These are phyloP conservation scores for Neoarthrinium moseri DNA, from an alignment of 2,329 filamentous ascomycete species.

Conservation along the genomic window DNA sequence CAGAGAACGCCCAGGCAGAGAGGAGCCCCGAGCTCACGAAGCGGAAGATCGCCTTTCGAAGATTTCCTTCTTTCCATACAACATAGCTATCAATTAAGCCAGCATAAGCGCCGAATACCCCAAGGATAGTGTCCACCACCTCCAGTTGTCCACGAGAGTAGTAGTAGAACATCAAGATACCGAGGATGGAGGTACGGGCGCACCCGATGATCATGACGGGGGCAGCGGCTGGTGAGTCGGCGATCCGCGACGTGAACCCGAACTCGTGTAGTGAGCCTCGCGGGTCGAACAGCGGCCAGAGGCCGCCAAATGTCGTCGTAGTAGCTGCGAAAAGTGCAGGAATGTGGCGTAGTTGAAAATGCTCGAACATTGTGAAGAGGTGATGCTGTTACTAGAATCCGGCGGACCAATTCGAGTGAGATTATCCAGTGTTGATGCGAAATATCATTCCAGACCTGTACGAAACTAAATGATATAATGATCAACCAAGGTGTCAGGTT, in stretches of 20 bases:
- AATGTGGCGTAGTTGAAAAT: slow-evolving; percentile 13
- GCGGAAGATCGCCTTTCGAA: background rate
- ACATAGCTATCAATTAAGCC: slow-evolving; percentile 25
- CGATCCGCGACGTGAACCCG: slow-evolving; percentile 21
- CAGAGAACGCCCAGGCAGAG: background rate
- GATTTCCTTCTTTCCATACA: slow-evolving; percentile 21
- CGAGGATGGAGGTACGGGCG: slow-evolving; percentile 21
- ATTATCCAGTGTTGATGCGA: too few species aligned
- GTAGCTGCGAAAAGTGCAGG: slow-evolving; percentile 13
- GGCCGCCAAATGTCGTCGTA: slow-evolving; percentile 23
- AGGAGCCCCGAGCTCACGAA: background rate
- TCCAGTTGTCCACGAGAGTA: slow-evolving; percentile 18
- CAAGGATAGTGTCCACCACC: slow-evolving; percentile 21
- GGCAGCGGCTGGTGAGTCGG: slow-evolving; percentile 14
- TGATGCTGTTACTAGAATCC: too few species aligned
- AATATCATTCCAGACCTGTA: too few species aligned
- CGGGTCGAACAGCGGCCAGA: slow-evolving; percentile 21
- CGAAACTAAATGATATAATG: too few species aligned
- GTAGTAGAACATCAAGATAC: slow-evolving; percentile 17
- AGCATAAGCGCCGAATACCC: slow-evolving; percentile 20
- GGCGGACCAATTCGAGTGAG: too few species aligned
- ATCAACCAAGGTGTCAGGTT: too few species aligned
- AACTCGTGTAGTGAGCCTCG: slow-evolving; percentile 23
- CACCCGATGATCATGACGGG: slow-evolving; percentile 20
- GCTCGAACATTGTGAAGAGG: slow-evolving; percentile 13